Conservation (phyloP, 2,329 filamentous ascomycete species). For the Chaetomiaceae sp. region DNA sequence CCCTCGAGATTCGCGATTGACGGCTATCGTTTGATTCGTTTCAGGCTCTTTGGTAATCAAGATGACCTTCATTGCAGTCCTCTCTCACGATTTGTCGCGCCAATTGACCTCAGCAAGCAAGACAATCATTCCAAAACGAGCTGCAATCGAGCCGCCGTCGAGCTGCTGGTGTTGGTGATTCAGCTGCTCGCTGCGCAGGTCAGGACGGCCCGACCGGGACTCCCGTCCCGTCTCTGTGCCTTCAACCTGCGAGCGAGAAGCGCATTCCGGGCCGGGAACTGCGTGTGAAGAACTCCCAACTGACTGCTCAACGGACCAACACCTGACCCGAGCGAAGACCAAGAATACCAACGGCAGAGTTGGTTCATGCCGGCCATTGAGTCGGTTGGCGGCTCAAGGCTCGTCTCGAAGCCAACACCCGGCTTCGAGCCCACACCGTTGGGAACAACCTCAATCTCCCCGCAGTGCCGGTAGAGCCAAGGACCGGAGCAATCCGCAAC, state of each 20-base stretch:
- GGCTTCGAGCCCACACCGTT: too few species aligned
- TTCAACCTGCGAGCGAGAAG: background rate
- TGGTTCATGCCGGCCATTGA: background rate
- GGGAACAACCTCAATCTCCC: too few species aligned
- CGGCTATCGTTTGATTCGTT: too few species aligned
- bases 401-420: too few species aligned
- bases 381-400: background rate
- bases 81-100: background rate
- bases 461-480: too few species aligned
- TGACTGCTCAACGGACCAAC: conserved; percentile 8
- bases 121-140: too few species aligned
- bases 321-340: background rate
- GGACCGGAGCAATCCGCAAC: too few species aligned
- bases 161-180: background rate
- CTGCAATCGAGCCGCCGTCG: background rate
- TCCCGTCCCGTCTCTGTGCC: conserved; percentile 5
- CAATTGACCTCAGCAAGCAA: too few species aligned
- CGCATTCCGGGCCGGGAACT: background rate
- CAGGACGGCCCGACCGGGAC: background rate
- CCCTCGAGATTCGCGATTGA: conserved; percentile 1
- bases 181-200: background rate
- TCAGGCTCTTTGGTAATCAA: background rate
- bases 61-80: too few species aligned
- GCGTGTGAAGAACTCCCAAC: background rate
- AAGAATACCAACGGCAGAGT: background rate